Conservation (phyloP, 2,329 filamentous ascomycete genomes). For the Curvularia sp. region DNA sequence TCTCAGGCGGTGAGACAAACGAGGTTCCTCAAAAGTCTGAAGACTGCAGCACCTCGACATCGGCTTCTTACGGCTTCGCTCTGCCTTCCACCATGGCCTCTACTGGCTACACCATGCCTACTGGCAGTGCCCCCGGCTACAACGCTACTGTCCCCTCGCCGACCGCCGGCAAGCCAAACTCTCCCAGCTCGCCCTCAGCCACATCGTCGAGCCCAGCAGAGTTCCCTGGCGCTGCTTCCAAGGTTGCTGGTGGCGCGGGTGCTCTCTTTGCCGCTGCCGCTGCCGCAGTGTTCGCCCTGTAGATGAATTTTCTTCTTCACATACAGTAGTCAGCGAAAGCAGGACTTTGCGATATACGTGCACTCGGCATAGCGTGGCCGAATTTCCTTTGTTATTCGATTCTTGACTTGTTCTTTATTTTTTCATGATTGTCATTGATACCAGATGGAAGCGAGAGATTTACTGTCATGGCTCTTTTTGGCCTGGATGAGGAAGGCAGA, state of each 20-base stretch:
- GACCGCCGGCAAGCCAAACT: conserved; percentile 24
- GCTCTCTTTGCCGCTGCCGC: conserved; percentile 30
- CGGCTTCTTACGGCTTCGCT: not conserved
- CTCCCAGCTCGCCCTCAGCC: conserved; percentile 23
- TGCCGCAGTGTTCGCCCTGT: conserved; percentile 38
- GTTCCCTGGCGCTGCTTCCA: conserved; percentile 30
- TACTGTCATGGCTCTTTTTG: not conserved
- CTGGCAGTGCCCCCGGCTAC: conserved; percentile 19
- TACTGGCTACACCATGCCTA: conserved; percentile 9
- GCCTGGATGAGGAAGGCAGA: not conserved
- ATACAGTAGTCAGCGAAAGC: not conserved
- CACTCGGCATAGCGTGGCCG: conserved; percentile 10
- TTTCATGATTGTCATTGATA: conserved; percentile 27
- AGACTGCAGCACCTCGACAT: not conserved
- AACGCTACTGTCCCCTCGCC: conserved; percentile 24
- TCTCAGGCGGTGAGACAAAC: conserved; percentile 64
- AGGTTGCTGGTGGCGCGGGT: conserved; percentile 32
- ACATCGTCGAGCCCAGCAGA: conserved; percentile 12
- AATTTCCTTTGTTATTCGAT: conserved; percentile 17
- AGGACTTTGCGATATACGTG: not conserved
- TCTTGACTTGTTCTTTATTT: not conserved
- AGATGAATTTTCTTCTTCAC: conserved; percentile 12
- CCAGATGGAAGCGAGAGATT: conserved; percentile 20
- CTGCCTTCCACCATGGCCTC: conserved; percentile 1
- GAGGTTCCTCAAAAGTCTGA: not conserved